phyloP scores from a whole-genome alignment of 2,329 filamentous ascomycete species.

The Hansfordia pulvinata region DNA sequence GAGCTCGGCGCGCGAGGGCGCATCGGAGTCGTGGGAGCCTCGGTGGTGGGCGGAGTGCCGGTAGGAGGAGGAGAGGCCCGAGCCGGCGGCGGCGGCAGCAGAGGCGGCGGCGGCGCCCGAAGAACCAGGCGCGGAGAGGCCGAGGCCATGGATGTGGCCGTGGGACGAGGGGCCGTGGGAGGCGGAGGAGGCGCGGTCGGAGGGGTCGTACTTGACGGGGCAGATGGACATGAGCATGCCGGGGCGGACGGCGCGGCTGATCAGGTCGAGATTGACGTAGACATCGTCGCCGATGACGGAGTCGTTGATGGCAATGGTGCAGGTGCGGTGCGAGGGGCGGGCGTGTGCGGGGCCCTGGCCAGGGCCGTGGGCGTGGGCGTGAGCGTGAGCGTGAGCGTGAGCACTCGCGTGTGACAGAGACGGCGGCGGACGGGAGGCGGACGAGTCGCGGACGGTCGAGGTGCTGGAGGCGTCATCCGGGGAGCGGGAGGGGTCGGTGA shows the following conservation, averaged over 20 bases:
- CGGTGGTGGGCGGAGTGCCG: slow-evolving; percentile 3
- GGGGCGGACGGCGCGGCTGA: slow-evolving; percentile 47
- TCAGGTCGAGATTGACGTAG: slow-evolving; percentile 60
- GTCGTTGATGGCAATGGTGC: slow-evolving; percentile 52
- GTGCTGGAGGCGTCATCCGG: slow-evolving; percentile 35
- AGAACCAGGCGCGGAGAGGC: slow-evolving; percentile 6
- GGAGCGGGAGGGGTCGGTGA: slow-evolving; percentile 25
- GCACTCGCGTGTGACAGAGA: too few relatives aligned
- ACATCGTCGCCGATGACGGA: slow-evolving; percentile 67
- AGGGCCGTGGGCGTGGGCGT: background rate
- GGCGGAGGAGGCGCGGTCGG: slow-evolving; percentile 18
- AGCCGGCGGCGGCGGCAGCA: slow-evolving; percentile 11
- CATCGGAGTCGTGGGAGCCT: too few relatives aligned
- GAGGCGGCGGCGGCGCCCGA: slow-evolving; percentile 20
- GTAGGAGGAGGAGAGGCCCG: slow-evolving; percentile 3
- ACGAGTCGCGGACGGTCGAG: slow-evolving; percentile 29
- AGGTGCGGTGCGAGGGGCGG: slow-evolving; percentile 28
- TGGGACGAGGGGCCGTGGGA: slow-evolving; percentile 14
- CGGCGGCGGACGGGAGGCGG: slow-evolving; percentile 15
- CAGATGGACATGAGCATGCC: slow-evolving; percentile 64
- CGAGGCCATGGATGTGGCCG: slow-evolving; percentile 12
- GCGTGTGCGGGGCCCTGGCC: background rate
- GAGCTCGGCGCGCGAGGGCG: slow-evolving; percentile 12
- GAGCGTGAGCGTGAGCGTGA: too few relatives aligned
- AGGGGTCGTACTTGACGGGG: slow-evolving; percentile 39